Evolutionary conservation across 371 early-diverging fungal species (phyloP).

Genomic region (Apophysomyces sp.): DNA sequence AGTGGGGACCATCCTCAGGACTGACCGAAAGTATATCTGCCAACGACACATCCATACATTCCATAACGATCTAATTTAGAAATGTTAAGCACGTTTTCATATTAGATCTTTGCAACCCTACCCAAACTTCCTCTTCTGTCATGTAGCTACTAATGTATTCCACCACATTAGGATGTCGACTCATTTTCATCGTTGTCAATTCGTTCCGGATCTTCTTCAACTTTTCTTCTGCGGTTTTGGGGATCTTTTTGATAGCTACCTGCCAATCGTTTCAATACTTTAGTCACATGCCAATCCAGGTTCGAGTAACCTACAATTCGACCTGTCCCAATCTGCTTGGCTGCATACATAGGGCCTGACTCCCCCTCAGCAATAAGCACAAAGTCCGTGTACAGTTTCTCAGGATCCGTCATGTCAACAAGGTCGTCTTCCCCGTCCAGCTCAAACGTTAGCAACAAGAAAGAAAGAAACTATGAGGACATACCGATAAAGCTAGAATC

Average conservation of each 20-base stretch:
- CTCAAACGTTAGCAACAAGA: background rate
- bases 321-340: constrained; percentile 52
- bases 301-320: constrained; percentile 22
- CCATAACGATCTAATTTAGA: constrained; percentile 69
- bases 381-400: constrained; percentile 47
- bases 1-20: constrained; percentile 41
- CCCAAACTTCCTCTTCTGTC: constrained; percentile 59
- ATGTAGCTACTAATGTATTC: constrained; percentile 69
- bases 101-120: too few relatives aligned
- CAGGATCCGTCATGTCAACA: constrained; percentile 49
- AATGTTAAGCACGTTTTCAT: background rate
- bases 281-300: background rate
- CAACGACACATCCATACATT: constrained; percentile 80
- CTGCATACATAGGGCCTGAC: constrained; percentile 71
- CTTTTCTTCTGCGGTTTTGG: constrained; percentile 60
- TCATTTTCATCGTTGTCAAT: constrained; percentile 68
- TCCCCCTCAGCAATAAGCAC: constrained; percentile 77
- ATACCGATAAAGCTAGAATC: constrained; percentile 38
- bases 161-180: constrained; percentile 70
- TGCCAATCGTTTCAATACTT: constrained; percentile 3
- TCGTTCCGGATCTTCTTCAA: constrained; percentile 71
- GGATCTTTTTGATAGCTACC: constrained; percentile 76
- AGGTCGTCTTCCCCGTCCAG: constrained; percentile 33
- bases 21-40: constrained; percentile 70
- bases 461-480: background rate